Conservation (phyloP, 345 rosid genomes). For the Syzygium oleosum region DNA sequence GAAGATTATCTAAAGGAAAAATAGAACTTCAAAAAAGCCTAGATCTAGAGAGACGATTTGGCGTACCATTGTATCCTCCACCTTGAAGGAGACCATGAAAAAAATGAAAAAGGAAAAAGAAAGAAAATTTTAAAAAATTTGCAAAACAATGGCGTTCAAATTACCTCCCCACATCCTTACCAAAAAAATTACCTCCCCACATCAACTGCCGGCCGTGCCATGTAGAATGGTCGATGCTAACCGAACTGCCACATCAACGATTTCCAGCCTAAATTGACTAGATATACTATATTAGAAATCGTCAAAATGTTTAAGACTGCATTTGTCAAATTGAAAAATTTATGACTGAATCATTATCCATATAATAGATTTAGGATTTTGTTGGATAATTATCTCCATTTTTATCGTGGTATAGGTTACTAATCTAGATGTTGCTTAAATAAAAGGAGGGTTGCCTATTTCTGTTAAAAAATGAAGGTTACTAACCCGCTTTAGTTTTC, state of each 20-base stretch:
- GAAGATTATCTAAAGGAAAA: neutral
- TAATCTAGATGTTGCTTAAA: neutral
- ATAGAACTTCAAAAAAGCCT: neutral
- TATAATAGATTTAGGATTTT: neutral
- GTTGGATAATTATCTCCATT: neutral
- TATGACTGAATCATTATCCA: no score
- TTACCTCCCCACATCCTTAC: neutral
- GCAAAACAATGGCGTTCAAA: neutral
- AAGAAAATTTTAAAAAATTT: neutral
- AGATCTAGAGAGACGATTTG: neutral
- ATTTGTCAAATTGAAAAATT: neutral
- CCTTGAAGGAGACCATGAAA: neutral
- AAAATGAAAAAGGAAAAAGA: neutral
- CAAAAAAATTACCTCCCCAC: neutral
- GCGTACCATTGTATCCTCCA: neutral
- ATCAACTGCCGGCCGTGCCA: neutral
- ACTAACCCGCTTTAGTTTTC: neutral
- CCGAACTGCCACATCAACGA: neutral
- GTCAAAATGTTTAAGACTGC: neutral
- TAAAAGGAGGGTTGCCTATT: neutral
- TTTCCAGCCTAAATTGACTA: rapidly evolving
- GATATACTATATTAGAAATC: neutral
- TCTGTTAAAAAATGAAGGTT: neutral
- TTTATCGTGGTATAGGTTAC: neutral
- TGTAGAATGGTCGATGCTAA: neutral